Percentiles rank a stretch among this genome's conserved stretches.
Conservation (phyloP, 2,329 filamentous ascomycete species). For the Cercospora janseana region DNA sequence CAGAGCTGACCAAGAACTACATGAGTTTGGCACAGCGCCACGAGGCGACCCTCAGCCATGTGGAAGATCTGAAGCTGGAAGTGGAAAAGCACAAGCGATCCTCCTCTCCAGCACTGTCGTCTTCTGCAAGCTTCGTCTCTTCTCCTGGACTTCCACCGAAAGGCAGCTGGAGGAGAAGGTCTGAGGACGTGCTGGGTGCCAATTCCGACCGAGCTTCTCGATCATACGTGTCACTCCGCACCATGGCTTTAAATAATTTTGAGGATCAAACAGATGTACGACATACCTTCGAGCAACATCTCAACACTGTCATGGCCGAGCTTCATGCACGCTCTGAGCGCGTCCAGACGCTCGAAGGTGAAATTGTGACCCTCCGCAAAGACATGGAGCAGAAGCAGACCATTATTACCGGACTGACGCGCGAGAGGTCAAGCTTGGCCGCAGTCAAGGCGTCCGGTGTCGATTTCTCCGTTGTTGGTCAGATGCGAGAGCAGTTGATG, state of each 20-base stretch:
- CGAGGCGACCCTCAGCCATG: constrained; percentile 74
- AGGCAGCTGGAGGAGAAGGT: constrained; percentile 60
- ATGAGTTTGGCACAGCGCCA: constrained; percentile 80
- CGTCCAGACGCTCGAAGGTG: constrained; percentile 83
- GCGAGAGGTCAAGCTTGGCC: constrained; percentile 88
- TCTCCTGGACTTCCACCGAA: constrained; percentile 29
- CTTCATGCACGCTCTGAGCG: constrained; percentile 82
- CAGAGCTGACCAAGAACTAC: constrained; percentile 72
- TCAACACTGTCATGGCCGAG: constrained; percentile 91
- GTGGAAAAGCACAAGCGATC: constrained; percentile 62
- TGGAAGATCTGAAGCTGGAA: constrained; percentile 88
- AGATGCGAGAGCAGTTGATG: constrained; percentile 82
- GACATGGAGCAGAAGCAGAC: constrained; percentile 97
- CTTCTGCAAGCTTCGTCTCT: constrained; percentile 17
- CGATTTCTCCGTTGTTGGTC: constrained; percentile 86
- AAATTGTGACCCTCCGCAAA: constrained; percentile 78
- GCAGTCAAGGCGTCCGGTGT: constrained; percentile 64
- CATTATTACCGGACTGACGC: constrained; percentile 89
- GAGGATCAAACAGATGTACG: constrained; percentile 77
- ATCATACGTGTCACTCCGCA: constrained; percentile 83
- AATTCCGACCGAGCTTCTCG: constrained; percentile 82
- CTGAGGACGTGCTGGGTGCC: constrained; percentile 34
- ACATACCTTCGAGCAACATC: constrained; percentile 88
- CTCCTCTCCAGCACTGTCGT: constrained; percentile 28
- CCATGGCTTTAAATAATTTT: constrained; percentile 83